Base-by-base conservation (phyloP, 2,329 filamentous ascomycete species). In the Teratosphaeria epicoccoides region DNA sequence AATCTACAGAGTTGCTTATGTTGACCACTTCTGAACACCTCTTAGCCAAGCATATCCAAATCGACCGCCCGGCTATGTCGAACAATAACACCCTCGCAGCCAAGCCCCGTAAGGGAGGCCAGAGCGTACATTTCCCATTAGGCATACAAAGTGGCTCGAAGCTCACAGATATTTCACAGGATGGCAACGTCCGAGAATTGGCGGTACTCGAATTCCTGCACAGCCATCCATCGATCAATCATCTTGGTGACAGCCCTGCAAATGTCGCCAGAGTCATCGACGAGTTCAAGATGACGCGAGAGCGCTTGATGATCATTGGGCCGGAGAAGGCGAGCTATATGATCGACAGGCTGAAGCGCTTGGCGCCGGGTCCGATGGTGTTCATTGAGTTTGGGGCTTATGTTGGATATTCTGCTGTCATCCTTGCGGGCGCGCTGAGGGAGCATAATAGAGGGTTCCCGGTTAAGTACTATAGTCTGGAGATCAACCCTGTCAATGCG, bases 361-460 rank as follows among this genome's bases (percentile, higher is more conserved):
- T 17, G 10, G n/a, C 33, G n/a, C 33, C 33, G 2, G 50, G 59
- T n/a, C 67, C 68, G 2, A 65, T 62, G 22, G 57, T 60, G 1
- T 51, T 71, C 14, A 56, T 71, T 25, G 68, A 70, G 52, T 64
- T 70, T 20, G 67, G 67, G 24, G 65, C 64, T 12, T 71, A 67
- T 43, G 60, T 70, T 7, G 68, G 69, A 25, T 65, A 61, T 47
- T 70, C 68, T 1, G 68, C 69, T 2, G 55, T 72, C 11, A 63
- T 61, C 1, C 70, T 62, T 9, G 51, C 64, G 25, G 51, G 49
- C 11, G 20, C 45, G n/a, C 37, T 52, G 24, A 49, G 49, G 6
- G 22, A 43, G 7, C 29, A 26, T n/a, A 55, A 55, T 10, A n/a
- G 51, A 6, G 49, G 33, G 6, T 46, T 14, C 22, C 59, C 59